Percentiles rank a stretch among this genome's conserved stretches.
Evolutionary conservation across 1,139 yeast species (phyloP).

Genomic region (Sugiyamaella pinicola): DNA sequence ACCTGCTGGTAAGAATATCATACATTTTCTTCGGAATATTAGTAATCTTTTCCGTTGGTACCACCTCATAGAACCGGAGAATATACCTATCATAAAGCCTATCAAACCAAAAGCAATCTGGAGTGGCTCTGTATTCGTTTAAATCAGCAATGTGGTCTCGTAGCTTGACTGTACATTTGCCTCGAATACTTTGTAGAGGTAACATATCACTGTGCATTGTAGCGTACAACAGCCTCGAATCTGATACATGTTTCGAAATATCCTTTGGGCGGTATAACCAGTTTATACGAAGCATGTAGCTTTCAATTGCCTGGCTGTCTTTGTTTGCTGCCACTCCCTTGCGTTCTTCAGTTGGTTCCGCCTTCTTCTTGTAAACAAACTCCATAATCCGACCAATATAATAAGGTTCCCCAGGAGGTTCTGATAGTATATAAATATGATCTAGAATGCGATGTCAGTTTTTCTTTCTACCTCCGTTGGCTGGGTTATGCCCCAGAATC

Average conservation of each 20-base stretch:
- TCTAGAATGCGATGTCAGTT: too few relatives aligned
- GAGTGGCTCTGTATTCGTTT: slow-evolving; percentile 57
- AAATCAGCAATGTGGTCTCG: slow-evolving; percentile 62
- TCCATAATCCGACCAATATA: slow-evolving; percentile 86
- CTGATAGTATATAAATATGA: slow-evolving; percentile 81
- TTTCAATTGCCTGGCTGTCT: slow-evolving; percentile 46
- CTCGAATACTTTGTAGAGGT: slow-evolving; percentile 75
- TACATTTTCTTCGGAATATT: slow-evolving; percentile 64
- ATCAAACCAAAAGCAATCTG: slow-evolving; percentile 82
- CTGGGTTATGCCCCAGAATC: slow-evolving; percentile 14
- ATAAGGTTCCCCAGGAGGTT: slow-evolving; percentile 95
- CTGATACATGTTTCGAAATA: slow-evolving; percentile 65
- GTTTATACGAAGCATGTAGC: slow-evolving; percentile 69
- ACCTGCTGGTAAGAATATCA: slow-evolving; percentile 65
- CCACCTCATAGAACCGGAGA: slow-evolving; percentile 77
- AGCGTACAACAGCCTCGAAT: slow-evolving; percentile 76
- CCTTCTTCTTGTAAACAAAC: slow-evolving; percentile 47
- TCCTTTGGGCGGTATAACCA: slow-evolving; percentile 94
- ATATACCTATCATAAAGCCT: slow-evolving; percentile 85
- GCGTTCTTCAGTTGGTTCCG: neutral
- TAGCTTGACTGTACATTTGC: slow-evolving; percentile 70
- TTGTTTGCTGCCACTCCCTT: slow-evolving; percentile 22
- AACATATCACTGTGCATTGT: slow-evolving; percentile 88
- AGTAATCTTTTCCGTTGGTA: slow-evolving; percentile 58
- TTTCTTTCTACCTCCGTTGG: slow-evolving; percentile 5